Evolutionary conservation across 2,329 filamentous ascomycete genomes (phyloP).

Genomic region (Sclerotinia borealis): DNA sequence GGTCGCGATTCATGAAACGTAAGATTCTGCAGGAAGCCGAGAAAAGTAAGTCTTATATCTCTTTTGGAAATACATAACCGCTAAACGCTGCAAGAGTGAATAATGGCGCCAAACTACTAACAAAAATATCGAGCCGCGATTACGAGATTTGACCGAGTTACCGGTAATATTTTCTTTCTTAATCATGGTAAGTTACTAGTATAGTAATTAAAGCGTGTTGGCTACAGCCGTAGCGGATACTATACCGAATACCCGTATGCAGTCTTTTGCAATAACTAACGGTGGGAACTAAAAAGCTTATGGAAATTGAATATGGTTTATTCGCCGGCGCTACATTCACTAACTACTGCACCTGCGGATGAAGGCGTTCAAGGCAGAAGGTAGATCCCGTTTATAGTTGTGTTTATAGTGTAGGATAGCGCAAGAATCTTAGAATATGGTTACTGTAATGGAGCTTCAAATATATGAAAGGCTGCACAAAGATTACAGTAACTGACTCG

Average conservation of each 20-base stretch:
- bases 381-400: neutral
- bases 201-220: neutral
- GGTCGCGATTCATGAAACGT: neutral
- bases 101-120: neutral
- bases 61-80: neutral
- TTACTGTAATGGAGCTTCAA: neutral
- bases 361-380: neutral
- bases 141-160: neutral
- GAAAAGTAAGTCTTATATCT: neutral
- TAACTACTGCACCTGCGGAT: neutral
- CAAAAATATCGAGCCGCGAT: neutral
- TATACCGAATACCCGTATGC: neutral
- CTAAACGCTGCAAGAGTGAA: neutral
- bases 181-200: neutral
- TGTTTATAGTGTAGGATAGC: neutral
- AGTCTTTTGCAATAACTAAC: neutral
- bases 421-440: neutral
- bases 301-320: too few relatives aligned
- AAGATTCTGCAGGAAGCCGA: neutral
- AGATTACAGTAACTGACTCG: too few relatives aligned
- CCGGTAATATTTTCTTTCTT: neutral
- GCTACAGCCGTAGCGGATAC: neutral
- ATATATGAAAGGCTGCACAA: too few relatives aligned
- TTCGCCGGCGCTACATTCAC: neutral
- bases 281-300: neutral